Percentiles rank a stretch among this genome's conserved stretches.
phyloP scores from a whole-genome alignment of 2,329 filamentous ascomycete species.

The Apiospora pterosperma region DNA sequence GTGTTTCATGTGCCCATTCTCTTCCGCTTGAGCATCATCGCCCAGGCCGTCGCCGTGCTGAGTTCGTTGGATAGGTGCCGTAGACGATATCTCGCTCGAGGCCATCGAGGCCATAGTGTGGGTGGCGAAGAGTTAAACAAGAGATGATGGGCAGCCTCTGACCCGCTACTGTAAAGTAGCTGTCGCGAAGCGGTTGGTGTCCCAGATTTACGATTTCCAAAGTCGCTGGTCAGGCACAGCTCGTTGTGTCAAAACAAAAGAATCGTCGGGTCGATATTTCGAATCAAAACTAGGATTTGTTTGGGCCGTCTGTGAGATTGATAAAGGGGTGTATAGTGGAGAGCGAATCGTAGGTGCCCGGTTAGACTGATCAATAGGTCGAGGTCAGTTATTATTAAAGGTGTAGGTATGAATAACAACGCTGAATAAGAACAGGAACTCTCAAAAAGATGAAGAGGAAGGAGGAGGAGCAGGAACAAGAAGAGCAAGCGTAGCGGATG shows the following conservation, averaged over 20 bases:
- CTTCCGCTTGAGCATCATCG: not conserved
- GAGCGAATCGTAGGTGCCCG: not conserved
- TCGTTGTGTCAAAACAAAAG: not conserved
- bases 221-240: not conserved
- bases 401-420: not conserved
- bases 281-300: not conserved
- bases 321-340: not conserved
- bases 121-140: not conserved
- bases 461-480: not conserved
- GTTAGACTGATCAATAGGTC: not conserved
- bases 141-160: not conserved
- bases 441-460: not conserved
- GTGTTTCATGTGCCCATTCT: constrained; percentile 4
- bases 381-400: not conserved
- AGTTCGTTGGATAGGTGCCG: not conserved
- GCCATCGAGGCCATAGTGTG: not conserved
- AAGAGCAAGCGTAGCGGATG: not conserved
- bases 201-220: not conserved
- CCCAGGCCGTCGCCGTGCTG: not conserved
- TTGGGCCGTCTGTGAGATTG: not conserved
- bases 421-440: not conserved
- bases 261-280: not conserved
- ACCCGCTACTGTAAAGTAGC: not conserved
- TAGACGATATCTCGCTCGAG: not conserved
- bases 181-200: not conserved